Evolutionary conservation across 129 eudicot genomes (phyloP).

Genomic region (Centella asiatica): DNA sequence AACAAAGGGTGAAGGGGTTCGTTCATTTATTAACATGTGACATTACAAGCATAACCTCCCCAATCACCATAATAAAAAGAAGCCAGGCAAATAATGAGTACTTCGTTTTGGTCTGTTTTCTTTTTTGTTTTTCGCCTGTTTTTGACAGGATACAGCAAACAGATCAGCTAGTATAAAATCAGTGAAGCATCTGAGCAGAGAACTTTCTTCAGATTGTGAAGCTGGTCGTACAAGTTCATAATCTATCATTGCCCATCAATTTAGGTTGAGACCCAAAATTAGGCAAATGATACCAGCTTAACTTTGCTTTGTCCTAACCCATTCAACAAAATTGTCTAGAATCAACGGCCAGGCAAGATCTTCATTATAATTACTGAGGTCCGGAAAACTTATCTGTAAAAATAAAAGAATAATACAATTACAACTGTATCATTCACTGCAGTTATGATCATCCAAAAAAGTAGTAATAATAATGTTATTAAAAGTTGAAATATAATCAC

Average conservation of each 20-base stretch:
- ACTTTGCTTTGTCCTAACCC: conserved; percentile 62
- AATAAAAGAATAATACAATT: conserved; percentile 7
- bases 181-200: conserved; percentile 15
- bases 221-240: conserved; percentile 1
- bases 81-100: too few species aligned
- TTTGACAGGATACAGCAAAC: conserved; percentile 27
- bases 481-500: not conserved
- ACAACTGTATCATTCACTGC: not conserved
- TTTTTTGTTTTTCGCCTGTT: too few species aligned
- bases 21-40: not conserved
- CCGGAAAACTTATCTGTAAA: conserved; percentile 76
- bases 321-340: conserved; percentile 85
- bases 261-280: not conserved
- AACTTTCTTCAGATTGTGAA: not conserved
- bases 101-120: too few species aligned
- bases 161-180: conserved; percentile 17
- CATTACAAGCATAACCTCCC: conserved; percentile 13
- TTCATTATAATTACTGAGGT: conserved; percentile 62
- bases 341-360: conserved; percentile 89
- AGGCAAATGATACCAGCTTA: conserved; percentile 13
- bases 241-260: not conserved
- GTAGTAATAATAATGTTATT: not conserved
- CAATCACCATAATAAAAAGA: conserved; percentile 11
- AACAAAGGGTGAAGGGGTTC: conserved; percentile 2
- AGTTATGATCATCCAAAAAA: not conserved